Percentiles rank a stretch among this genome's conserved stretches.
Evolutionary conservation across 2,329 filamentous ascomycete genomes (phyloP).

Genomic region (Sporothrix brasiliensis): DNA sequence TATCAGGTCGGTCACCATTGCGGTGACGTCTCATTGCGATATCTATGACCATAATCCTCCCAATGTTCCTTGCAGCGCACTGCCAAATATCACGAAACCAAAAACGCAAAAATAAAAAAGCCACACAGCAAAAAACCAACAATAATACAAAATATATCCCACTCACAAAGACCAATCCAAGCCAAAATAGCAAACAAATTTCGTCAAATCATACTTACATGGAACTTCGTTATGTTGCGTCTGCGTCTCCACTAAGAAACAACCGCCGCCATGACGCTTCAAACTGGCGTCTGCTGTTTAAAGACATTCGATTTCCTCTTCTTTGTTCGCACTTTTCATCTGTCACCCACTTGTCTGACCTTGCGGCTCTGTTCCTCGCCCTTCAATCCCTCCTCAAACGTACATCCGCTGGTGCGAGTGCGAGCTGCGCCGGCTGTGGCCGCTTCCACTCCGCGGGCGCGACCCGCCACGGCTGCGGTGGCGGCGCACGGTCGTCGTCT

Average conservation of each 20-base stretch:
- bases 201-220: conserved; percentile 28
- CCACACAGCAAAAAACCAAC: background rate
- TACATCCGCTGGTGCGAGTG: conserved; percentile 58
- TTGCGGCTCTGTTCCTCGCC: background rate
- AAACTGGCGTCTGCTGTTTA: background rate
- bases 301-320: background rate
- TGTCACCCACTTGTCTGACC: no score
- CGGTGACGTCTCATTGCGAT: background rate
- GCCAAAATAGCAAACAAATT: background rate
- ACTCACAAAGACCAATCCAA: background rate
- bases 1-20: background rate
- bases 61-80: background rate
- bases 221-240: background rate
- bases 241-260: background rate
- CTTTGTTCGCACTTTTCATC: background rate
- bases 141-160: background rate
- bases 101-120: conserved; percentile 39
- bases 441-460: conserved; percentile 48
- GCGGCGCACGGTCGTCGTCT: conserved; percentile 50
- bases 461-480: conserved; percentile 44
- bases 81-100: conserved; percentile 7
- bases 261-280: background rate
- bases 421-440: conserved; percentile 43
- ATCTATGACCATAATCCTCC: background rate
- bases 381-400: conserved; percentile 43